phyloP scores from a whole-genome alignment of 23 red algal genomes.

The Gracilaria vermiculophylla region DNA sequence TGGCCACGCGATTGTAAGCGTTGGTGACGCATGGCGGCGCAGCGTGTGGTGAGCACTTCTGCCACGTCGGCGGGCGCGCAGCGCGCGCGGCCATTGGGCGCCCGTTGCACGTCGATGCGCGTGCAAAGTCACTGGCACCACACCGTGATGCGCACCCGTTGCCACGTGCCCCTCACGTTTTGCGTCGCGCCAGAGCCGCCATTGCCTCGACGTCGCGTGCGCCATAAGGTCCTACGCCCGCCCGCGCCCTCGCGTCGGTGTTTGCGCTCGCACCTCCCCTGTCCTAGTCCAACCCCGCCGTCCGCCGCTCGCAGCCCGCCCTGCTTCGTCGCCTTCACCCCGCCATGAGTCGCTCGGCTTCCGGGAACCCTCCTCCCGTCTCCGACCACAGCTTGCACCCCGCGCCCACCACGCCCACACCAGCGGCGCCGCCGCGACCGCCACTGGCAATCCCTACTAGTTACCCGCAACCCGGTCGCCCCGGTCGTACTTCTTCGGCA shows the following conservation, averaged over 20 bases:
- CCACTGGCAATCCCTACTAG: neutral
- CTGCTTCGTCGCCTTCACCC: neutral
- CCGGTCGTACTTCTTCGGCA: neutral
- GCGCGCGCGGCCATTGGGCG: neutral
- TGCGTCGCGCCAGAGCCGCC: too few relatives aligned
- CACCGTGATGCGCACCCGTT: too few relatives aligned
- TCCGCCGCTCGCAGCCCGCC: neutral
- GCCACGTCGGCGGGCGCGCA: neutral
- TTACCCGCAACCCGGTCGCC: neutral
- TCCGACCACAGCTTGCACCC: neutral
- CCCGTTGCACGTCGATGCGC: neutral
- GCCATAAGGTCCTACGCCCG: neutral
- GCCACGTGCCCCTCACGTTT: too few relatives aligned
- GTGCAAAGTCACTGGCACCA: too few relatives aligned
- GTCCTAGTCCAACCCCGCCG: too few relatives aligned
- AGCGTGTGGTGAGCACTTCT: neutral
- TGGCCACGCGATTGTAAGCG: constrained; percentile 10
- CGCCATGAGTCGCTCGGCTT: neutral
- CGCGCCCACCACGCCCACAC: neutral
- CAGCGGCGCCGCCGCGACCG: neutral
- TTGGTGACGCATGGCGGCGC: neutral
- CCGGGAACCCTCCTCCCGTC: neutral
- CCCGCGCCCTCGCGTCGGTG: neutral
- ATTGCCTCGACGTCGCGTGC: neutral
- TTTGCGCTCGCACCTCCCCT: neutral